phyloP scores from a whole-genome alignment of 108 stramenopile species.

The Mediolabrus comicus region DNA sequence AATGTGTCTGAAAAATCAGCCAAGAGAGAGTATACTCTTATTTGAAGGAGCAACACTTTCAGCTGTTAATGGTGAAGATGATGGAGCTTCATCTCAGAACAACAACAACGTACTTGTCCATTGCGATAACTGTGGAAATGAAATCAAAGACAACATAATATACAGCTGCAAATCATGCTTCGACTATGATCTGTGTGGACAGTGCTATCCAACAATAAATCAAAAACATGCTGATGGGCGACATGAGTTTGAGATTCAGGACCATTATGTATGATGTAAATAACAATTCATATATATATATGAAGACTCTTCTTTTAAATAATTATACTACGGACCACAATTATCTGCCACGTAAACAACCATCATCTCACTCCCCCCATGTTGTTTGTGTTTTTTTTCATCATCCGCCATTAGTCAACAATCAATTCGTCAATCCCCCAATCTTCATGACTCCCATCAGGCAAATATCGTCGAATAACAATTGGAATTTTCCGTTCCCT shows the following conservation, averaged over 20 bases:
- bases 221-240: slow-evolving; percentile 49
- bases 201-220: slow-evolving; percentile 55
- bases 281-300: not conserved
- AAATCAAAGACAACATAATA: slow-evolving; percentile 54
- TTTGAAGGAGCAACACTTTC: slow-evolving; percentile 69
- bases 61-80: slow-evolving; percentile 13
- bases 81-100: slow-evolving; percentile 17
- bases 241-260: slow-evolving; percentile 31
- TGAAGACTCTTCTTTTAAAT: not conserved
- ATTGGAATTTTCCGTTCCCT: slow-evolving; percentile 98
- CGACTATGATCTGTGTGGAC: slow-evolving; percentile 81
- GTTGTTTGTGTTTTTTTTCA: too few species aligned
- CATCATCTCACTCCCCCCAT: too few species aligned
- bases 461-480: slow-evolving; percentile 96
- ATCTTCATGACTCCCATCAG: slow-evolving; percentile 98
- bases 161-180: slow-evolving; percentile 75
- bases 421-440: slow-evolving; percentile 97
- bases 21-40: slow-evolving; percentile 63
- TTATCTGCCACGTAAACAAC: too few species aligned
- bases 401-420: slow-evolving; percentile 64
- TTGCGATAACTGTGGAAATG: slow-evolving; percentile 68
- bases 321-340: not conserved
- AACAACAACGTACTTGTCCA: slow-evolving; percentile 66
- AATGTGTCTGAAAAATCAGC: slow-evolving; percentile 45
- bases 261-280: not conserved